Percentiles rank a stretch among this genome's conserved stretches.
These are phyloP conservation scores for Penicillium rolfsii DNA, from an alignment of 2,329 filamentous ascomycete genomes.

Conservation along the genomic window DNA sequence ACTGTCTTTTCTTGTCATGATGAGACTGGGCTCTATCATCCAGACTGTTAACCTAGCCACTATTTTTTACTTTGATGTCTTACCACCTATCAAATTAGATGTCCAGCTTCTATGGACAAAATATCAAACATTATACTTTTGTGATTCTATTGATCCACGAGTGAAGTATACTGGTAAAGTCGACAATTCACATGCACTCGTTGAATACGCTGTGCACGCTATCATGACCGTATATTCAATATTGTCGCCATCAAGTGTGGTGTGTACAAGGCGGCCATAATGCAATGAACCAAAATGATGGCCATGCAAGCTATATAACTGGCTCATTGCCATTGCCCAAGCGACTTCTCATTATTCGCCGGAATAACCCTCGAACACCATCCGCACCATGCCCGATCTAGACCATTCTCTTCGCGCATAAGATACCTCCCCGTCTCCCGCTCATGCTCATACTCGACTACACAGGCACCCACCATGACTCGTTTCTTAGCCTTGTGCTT, in stretches of 20 bases:
- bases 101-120: neutral
- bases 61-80: neutral
- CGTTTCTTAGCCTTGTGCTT: constrained; percentile 87
- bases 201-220: neutral
- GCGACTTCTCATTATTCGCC: constrained; percentile 17
- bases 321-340: neutral
- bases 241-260: neutral
- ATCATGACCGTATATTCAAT: neutral
- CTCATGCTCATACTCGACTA: constrained; percentile 84
- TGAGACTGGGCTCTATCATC: constrained; percentile 18
- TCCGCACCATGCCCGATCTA: constrained; percentile 80
- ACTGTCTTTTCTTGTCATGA: constrained; percentile 18
- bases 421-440: constrained; percentile 67
- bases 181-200: neutral
- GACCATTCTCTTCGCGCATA: constrained; percentile 68
- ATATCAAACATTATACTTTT: neutral
- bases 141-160: neutral
- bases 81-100: neutral
- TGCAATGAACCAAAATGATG: constrained; percentile 1
- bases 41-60: constrained; percentile 14
- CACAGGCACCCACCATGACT: constrained; percentile 78
- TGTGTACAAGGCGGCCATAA: neutral
- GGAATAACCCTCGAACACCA: constrained; percentile 84
- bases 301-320: neutral
- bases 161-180: neutral